Percentiles rank a stretch among this genome's conserved stretches.
Evolutionary conservation across 2,329 filamentous ascomycete species (phyloP).

Genomic region (Alternaria infectoria): DNA sequence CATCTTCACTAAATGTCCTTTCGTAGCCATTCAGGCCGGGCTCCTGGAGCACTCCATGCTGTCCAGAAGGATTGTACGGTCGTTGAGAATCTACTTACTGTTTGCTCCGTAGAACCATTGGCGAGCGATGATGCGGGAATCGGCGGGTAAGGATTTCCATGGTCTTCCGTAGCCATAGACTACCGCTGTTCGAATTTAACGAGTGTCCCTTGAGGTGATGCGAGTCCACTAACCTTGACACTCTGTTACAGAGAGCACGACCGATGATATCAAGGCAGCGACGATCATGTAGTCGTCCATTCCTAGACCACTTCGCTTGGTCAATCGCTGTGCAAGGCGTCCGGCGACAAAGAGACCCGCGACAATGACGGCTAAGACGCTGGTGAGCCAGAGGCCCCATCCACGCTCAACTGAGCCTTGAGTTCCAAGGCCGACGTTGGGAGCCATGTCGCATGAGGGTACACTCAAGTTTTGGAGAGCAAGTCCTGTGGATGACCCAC

Average conservation of each 20-base stretch:
- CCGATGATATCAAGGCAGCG: conserved; percentile 23
- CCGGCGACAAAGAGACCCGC: conserved; percentile 25
- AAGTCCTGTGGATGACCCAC: neutral
- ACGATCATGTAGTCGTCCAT: conserved; percentile 34
- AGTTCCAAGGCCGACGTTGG: conserved; percentile 31
- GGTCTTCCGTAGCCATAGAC: conserved; percentile 30
- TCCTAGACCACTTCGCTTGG: conserved; percentile 25
- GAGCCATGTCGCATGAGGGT: conserved; percentile 18
- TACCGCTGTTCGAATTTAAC: conserved; percentile 20
- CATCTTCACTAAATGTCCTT: neutral
- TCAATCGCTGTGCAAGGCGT: conserved; percentile 21
- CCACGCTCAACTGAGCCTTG: conserved; percentile 28
- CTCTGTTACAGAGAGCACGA: conserved; percentile 28
- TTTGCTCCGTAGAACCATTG: conserved; percentile 42
- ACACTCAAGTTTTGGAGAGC: neutral
- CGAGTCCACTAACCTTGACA: conserved; percentile 25
- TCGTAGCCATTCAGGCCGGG: neutral
- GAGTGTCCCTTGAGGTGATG: neutral
- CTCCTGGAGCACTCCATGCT: neutral
- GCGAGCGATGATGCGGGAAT: conserved; percentile 23
- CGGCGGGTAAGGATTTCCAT: conserved; percentile 18
- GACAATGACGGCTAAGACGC: conserved; percentile 26
- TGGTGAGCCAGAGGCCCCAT: conserved; percentile 30
- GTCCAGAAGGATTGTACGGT: neutral
- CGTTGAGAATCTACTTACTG: conserved; percentile 6